Evolutionary conservation across 305 asterid species (phyloP).

Genomic region (Vinca major): DNA sequence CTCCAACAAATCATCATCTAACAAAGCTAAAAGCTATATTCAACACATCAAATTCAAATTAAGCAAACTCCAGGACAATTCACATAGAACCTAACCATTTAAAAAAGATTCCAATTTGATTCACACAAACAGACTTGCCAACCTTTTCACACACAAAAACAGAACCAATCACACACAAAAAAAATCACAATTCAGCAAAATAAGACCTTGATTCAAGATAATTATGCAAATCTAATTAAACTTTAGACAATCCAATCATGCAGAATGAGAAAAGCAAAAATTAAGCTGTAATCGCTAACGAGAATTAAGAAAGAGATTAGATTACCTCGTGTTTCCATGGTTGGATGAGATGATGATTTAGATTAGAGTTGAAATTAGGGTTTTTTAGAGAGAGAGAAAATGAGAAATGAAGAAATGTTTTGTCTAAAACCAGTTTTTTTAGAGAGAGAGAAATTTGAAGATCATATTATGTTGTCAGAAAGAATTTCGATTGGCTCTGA

Average conservation of each 20-base stretch:
- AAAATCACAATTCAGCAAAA: conserved; percentile 21
- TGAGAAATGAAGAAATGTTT: conserved; percentile 16
- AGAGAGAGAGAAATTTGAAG: conserved; percentile 19
- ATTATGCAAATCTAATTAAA: conserved; percentile 24
- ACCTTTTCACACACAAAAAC: neutral
- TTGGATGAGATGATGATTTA: conserved; percentile 11
- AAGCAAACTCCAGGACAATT: conserved; percentile 11
- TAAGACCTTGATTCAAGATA: conserved; percentile 22
- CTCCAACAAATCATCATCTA: conserved; percentile 16
- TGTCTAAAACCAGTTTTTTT: conserved; percentile 20
- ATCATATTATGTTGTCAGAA: conserved; percentile 20
- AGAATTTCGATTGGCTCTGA: conserved; percentile 18
- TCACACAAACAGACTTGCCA: conserved; percentile 1
- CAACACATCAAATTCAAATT: conserved; percentile 4
- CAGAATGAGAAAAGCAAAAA: conserved; percentile 6
- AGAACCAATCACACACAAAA: conserved; percentile 4
- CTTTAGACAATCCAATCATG: neutral
- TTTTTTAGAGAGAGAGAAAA: conserved; percentile 23
- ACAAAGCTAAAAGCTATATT: neutral
- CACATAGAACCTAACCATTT: conserved; percentile 15
- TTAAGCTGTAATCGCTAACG: conserved; percentile 12
- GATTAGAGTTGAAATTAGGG: conserved; percentile 42
- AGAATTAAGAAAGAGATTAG: conserved; percentile 10
- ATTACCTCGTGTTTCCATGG: conserved; percentile 30
- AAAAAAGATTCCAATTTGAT: conserved; percentile 13